Evolutionary conservation across 805 yeast species (phyloP).

Genomic region (Cyberlindnera bimundalis): DNA sequence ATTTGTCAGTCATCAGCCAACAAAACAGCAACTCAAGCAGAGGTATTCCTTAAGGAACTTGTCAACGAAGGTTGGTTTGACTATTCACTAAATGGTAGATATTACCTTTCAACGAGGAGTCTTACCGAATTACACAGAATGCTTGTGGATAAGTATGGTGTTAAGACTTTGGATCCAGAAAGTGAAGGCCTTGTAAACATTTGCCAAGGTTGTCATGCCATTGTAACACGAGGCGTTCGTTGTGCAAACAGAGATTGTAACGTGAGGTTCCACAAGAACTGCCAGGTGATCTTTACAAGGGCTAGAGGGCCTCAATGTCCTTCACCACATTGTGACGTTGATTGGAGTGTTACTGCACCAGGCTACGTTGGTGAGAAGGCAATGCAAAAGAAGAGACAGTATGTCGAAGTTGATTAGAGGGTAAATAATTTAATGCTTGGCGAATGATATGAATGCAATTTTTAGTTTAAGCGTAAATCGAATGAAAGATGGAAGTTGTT

Average conservation of each 20-base stretch:
- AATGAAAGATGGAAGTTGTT: background rate
- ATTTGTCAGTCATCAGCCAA: constrained; percentile 23
- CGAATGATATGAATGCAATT: background rate
- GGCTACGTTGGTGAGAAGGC: constrained; percentile 8
- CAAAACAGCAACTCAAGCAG: constrained; percentile 37
- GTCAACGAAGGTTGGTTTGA: constrained; percentile 55
- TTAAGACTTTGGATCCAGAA: constrained; percentile 18
- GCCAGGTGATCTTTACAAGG: constrained; percentile 40
- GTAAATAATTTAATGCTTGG: no score
- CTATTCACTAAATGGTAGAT: constrained; percentile 30
- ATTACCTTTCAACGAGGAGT: constrained; percentile 37
- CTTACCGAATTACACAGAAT: constrained; percentile 46
- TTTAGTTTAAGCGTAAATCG: background rate
- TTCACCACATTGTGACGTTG: constrained; percentile 24
- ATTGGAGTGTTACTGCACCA: constrained; percentile 16
- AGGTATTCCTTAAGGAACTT: constrained; percentile 36
- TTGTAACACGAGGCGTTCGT: constrained; percentile 50
- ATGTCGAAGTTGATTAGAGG: background rate
- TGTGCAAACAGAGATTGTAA: constrained; percentile 36
- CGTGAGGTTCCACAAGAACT: constrained; percentile 45
- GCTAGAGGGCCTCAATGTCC: constrained; percentile 35
- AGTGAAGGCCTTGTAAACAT: constrained; percentile 34
- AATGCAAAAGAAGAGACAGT: background rate
- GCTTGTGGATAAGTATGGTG: constrained; percentile 42
- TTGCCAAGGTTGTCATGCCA: constrained; percentile 50